Base-by-base conservation (phyloP, 768 basidiomycete species). In the Rhodotorula graminis region DNA sequence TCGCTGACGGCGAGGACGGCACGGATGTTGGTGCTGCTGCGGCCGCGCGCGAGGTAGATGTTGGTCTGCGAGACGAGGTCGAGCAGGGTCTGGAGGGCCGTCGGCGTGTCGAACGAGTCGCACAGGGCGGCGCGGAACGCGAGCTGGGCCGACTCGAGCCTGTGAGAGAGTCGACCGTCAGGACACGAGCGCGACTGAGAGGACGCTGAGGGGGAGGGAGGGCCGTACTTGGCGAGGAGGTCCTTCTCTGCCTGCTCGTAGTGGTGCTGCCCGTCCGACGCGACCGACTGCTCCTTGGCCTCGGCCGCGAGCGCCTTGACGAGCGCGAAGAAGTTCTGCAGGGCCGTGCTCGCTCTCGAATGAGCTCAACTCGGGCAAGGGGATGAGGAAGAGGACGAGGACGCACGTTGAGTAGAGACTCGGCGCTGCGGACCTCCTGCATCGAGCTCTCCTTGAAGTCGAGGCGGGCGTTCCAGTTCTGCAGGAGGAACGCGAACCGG, bases 21-120 rank as follows among this genome's bases (percentile, higher is more conserved):
- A 46, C 82, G 82, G 33, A 91, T 76, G 75, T 84, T 84, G 68
- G 77, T 70, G 16, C 68, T 58, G 37, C 76, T 73, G 7, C 81
- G 72, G 19, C 80, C 80, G 47, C 82, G 78, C 27, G 80, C 69
- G 46, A 98, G 87, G 82, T 98, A 99, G 46, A 92, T 84, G 81
- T 97, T 97, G 14, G 90, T 88, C 59, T 86, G 85, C 8, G 90
- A 90, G 59, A 97, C 87, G 50, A 98, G 84, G 71, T 93, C 89
- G 21, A 90, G 85, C 27, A 98, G 82, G 67, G 87, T 83, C 76
- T 86, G 85, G 33, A 98, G 81, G 0, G 93, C 94, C 27, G 83
- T 85, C 5, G 93, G 92, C 0, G 96, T 98, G 80, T 98, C 94
- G 85, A 98, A 96, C 0, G 94, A 97, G 81, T 99, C 95, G 82